Base-by-base conservation (phyloP, 164 flowering plant species). In the Chloranthus sessilifolius region DNA sequence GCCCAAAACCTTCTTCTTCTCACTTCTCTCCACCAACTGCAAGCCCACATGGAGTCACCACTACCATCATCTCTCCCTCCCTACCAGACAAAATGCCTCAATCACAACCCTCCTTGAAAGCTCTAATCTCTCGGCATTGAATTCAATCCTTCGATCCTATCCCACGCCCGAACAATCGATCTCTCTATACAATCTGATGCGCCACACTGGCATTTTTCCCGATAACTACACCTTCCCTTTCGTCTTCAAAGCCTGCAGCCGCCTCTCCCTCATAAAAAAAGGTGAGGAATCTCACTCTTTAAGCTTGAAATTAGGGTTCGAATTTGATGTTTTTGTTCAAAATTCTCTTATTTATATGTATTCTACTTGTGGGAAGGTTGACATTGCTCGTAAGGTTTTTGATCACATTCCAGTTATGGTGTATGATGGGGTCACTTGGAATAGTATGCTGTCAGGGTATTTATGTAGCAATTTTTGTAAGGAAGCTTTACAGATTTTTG, bases 191-290 rank as follows among this genome's bases (percentile, higher is more conserved):
- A 62, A 67, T 45, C 35, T 20, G 3, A 58, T 62, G 67, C 56
- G 55, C 16, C 59, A 35, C 12, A 50, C 34, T 46, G 52, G 42
- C 16, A 21, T 59, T 31, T 49, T 36, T 0, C 67, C 67, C 15
- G 64, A 62, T 44, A 53, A 68, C 20, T 59, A 50, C 24, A 63
- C 72, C n/a, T 63, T 68, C 54, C 72, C 72, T 10, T 62, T 59
- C 23, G 47, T 59, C 21, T 67, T 68, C 33, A 63, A 68, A 42
- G 47, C 72, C 1, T 68, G 67, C 21, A 37, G 27, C 2, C 57
- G 61, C 6, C 26, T 59, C 40, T 51, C 25, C 7, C 11, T 38
- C 29, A 17, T 22, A 2, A 11, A 44, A 1, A 68, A 68, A 46
- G 61, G 58, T 8, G 16, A 27, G 36, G 67, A 68, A 37, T 12